These are phyloP conservation scores for Arabidopsis hybrid DNA, from an alignment of 441 rosid species.

Conservation along the genomic window DNA sequence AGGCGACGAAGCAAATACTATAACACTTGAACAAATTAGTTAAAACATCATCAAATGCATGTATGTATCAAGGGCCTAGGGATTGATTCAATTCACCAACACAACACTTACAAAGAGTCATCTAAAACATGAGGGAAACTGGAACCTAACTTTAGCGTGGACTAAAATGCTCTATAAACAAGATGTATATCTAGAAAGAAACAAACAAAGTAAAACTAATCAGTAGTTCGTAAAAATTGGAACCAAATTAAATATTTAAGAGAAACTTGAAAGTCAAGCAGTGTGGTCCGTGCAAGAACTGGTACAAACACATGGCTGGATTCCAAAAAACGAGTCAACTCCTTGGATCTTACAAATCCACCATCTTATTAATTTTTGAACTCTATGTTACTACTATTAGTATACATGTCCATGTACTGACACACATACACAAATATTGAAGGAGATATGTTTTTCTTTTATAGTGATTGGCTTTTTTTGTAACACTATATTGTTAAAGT, in stretches of 20 bases:
- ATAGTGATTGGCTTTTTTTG: no score
- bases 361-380: constrained; percentile 3
- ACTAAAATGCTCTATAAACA: background rate
- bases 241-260: background rate
- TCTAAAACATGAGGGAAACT: background rate
- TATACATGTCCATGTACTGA: background rate
- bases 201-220: background rate
- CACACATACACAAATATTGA: background rate
- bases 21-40: background rate
- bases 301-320: constrained; percentile 45
- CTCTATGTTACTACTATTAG: background rate
- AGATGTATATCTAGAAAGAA: background rate
- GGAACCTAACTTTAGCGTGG: background rate
- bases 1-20: background rate
- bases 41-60: background rate
- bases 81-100: background rate
- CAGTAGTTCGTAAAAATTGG: background rate
- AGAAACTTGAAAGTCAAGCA: constrained; percentile 30
- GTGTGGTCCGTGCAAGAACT: constrained; percentile 38
- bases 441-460: no score
- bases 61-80: constrained; percentile 6
- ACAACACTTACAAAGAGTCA: background rate
- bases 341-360: constrained; percentile 45
- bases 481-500: no score
- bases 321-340: constrained; percentile 42